phyloP scores from a whole-genome alignment of 768 basidiomycete genomes.

The Boletus rufocinnamomeus region DNA sequence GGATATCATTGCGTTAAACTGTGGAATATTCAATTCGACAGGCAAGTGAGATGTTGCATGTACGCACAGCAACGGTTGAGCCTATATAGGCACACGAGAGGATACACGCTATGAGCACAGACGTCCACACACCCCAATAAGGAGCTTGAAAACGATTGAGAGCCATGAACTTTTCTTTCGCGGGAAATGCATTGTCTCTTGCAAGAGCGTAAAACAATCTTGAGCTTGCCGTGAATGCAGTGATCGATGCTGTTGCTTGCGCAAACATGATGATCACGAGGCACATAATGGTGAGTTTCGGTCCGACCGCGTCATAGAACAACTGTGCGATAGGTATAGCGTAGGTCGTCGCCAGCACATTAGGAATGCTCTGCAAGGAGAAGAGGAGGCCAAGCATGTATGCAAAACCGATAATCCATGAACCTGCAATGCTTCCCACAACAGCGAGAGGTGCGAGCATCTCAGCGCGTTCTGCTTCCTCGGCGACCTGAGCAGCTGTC shows the following conservation, averaged over 20 bases:
- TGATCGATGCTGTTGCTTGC: slow-evolving; percentile 57
- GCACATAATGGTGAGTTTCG: slow-evolving; percentile 49
- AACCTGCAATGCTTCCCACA: slow-evolving; percentile 56
- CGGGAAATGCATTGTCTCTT: slow-evolving; percentile 53
- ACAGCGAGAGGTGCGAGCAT: slow-evolving; percentile 59
- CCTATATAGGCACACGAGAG: slow-evolving; percentile 63
- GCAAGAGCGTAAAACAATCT: slow-evolving; percentile 58
- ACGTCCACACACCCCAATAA: slow-evolving; percentile 56
- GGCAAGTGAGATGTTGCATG: background rate
- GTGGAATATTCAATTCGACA: background rate
- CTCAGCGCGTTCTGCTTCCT: slow-evolving; percentile 57
- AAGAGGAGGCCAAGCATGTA: slow-evolving; percentile 63
- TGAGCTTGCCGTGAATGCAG: slow-evolving; percentile 60
- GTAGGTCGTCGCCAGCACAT: slow-evolving; percentile 49
- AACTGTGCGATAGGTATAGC: slow-evolving; percentile 64
- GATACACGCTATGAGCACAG: slow-evolving; percentile 52
- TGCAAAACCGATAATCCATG: slow-evolving; percentile 55
- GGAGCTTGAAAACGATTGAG: slow-evolving; percentile 57
- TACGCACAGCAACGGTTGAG: slow-evolving; percentile 52
- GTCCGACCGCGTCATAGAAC: slow-evolving; percentile 55
- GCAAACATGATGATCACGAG: slow-evolving; percentile 50
- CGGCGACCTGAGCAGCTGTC: slow-evolving; percentile 64
- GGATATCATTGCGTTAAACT: slow-evolving; percentile 59
- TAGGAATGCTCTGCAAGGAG: slow-evolving; percentile 53
- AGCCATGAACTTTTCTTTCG: slow-evolving; percentile 48